Conservation (phyloP, 2,329 filamentous ascomycete species). For the Colletotrichum brevisporum region DNA sequence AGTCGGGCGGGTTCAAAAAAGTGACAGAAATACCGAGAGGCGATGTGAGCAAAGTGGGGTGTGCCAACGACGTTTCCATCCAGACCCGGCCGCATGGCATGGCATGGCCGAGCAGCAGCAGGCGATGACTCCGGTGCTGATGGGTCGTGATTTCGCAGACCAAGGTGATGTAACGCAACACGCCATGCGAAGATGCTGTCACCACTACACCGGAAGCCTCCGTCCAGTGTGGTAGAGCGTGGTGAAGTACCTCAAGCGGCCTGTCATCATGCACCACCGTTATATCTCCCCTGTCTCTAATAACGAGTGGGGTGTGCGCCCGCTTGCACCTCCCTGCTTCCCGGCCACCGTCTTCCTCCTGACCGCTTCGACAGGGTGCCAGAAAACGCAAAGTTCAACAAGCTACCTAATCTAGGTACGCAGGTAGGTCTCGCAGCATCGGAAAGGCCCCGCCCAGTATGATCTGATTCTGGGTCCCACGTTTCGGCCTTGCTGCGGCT, state of each 20-base stretch:
- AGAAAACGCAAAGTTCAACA: too few species aligned
- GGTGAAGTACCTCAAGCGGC: neutral
- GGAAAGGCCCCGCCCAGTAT: neutral
- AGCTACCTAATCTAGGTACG: too few species aligned
- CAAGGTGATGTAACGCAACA: slow-evolving; percentile 36
- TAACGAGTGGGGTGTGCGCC: too few species aligned
- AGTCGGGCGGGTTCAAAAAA: neutral
- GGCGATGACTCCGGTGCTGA: too few species aligned
- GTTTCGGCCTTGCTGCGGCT: slow-evolving; percentile 31
- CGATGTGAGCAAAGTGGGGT: neutral
- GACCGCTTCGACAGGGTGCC: too few species aligned
- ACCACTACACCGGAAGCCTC: slow-evolving; percentile 29
- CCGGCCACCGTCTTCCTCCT: too few species aligned
- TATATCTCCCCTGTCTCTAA: too few species aligned
- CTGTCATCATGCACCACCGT: too few species aligned
- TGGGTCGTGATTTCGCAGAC: neutral
- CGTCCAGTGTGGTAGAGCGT: slow-evolving; percentile 6
- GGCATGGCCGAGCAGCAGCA: too few species aligned
- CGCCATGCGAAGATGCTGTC: slow-evolving; percentile 26
- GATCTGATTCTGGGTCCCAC: slow-evolving; percentile 26
- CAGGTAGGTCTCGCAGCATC: too few species aligned
- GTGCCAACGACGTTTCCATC: too few species aligned
- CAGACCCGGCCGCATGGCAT: neutral
- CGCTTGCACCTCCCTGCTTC: too few species aligned
- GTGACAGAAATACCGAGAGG: slow-evolving; percentile 2